phyloP scores from a whole-genome alignment of 345 rosid species.

The Cardamine resedifolia region DNA sequence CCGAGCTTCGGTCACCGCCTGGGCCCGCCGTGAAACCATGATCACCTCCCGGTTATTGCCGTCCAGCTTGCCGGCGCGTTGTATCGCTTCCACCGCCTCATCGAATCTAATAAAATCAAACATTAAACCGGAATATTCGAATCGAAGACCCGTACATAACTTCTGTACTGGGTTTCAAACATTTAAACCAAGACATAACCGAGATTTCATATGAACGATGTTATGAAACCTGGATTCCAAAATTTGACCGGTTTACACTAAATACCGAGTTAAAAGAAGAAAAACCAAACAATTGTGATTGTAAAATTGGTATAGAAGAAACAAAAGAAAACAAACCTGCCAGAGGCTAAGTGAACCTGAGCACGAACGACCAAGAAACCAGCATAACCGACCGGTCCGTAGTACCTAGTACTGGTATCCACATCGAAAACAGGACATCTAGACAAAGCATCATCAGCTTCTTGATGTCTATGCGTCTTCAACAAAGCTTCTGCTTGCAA shows the following conservation, averaged over 20 bases:
- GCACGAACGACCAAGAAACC: slow-evolving; percentile 65
- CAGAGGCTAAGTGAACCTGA: slow-evolving; percentile 78
- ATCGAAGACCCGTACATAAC: slow-evolving; percentile 10
- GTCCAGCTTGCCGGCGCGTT: slow-evolving; percentile 71
- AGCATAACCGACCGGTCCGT: slow-evolving; percentile 76
- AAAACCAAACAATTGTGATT: background rate
- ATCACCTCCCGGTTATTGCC: slow-evolving; percentile 64
- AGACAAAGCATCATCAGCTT: slow-evolving; percentile 61
- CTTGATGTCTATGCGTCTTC: slow-evolving; percentile 72
- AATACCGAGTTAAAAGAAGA: no score
- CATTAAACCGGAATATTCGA: slow-evolving; percentile 17
- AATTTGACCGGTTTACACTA: no score
- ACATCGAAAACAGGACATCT: slow-evolving; percentile 59
- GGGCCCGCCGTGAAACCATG: slow-evolving; percentile 47
- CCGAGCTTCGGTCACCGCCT: slow-evolving; percentile 61
- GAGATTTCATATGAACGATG: background rate
- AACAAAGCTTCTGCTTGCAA: slow-evolving; percentile 89
- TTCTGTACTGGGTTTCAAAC: background rate
- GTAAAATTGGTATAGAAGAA: background rate
- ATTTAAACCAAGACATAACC: background rate
- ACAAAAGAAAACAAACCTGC: slow-evolving; percentile 59
- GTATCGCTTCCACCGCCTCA: slow-evolving; percentile 60
- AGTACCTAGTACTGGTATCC: slow-evolving; percentile 64
- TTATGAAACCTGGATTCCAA: no score
- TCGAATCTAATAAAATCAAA: slow-evolving; percentile 50